Evolutionary conservation across 768 basidiomycete genomes (phyloP), one percentile per base, ranked within the genome.

Genomic region (Boletus speciosus): DNA sequence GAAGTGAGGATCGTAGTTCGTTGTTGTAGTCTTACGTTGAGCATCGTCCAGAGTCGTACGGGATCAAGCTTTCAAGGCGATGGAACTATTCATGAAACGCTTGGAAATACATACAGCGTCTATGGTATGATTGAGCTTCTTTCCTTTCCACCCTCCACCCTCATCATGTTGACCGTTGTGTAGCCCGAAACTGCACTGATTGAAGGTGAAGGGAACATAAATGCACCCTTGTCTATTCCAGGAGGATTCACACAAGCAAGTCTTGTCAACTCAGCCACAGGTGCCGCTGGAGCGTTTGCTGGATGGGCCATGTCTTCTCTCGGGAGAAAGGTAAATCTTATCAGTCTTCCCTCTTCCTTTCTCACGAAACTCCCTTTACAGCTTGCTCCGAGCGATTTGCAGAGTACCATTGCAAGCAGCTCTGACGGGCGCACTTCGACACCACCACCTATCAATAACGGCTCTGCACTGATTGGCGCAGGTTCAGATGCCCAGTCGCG

Each of bases 261-360:
- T 11, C 72, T 97, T 2, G 91, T 91, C 15, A 93, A 86, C 60
- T 85, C 85, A 5, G 93, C 96, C 0, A 86, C 93, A 0, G 94
- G 93, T 0, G 95, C 94, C 3, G 96, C 95, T 16, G 88, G 90
- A 8, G 89, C 86, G 16, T 74, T 99, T 4, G 95, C 96, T 14
- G 93, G 94, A 6, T 98, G 96, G 96, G 96, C 96, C 2, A 92
- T 98, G 40, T 89, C 93, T 5, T 93, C 90, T 0, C 64, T 98
- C 0, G 85, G 89, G 27, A 94, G 85, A 73, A 90, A 88, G 77
- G 90, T 89, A 49, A 31, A 73, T 51, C 14, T 5, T 12, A 43
- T 21, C 2, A 3, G 29, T 1, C 12, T 27, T 37, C 7, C 1
- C 12, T 38, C 19, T 15, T 12, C 15, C n/a, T 29, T 42, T 38